phyloP scores from a whole-genome alignment of 345 rosid genomes.

The Sisymbrium irio region DNA sequence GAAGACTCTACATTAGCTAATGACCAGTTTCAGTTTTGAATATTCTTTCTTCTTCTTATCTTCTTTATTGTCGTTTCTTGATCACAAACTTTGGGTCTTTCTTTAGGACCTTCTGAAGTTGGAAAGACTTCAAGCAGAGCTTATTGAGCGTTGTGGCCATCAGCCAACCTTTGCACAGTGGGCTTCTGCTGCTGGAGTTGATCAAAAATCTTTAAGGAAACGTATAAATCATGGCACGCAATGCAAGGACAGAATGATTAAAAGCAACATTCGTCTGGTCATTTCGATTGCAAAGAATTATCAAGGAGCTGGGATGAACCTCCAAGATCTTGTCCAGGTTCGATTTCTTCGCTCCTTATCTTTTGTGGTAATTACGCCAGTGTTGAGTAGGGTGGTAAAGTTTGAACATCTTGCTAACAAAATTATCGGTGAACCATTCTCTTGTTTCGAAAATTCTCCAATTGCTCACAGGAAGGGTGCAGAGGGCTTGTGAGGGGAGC shows the following conservation, averaged over 20 bases:
- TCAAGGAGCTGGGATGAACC: slow-evolving; percentile 85
- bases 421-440: not conserved
- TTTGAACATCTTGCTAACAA: slow-evolving; percentile 6
- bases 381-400: not conserved
- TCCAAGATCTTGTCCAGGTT: slow-evolving; percentile 98
- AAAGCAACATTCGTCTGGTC: slow-evolving; percentile 92
- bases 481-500: slow-evolving; percentile 88
- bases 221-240: slow-evolving; percentile 61
- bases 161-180: slow-evolving; percentile 76
- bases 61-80: slow-evolving; percentile 21
- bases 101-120: slow-evolving; percentile 79
- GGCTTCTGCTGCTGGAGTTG: slow-evolving; percentile 93
- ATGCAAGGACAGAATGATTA: slow-evolving; percentile 95
- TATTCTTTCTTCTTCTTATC: slow-evolving; percentile 7
- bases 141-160: slow-evolving; percentile 62
- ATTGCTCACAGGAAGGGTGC: slow-evolving; percentile 74
- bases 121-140: slow-evolving; percentile 75
- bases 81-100: slow-evolving; percentile 1
- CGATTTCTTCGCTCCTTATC: not conserved
- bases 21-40: not conserved
- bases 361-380: not conserved
- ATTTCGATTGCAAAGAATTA: slow-evolving; percentile 93
- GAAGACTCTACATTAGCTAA: not conserved
- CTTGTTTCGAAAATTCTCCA: not conserved
- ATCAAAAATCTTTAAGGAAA: slow-evolving; percentile 61